Evolutionary conservation across 2,329 filamentous ascomycete species (phyloP).

Genomic region (Phoma sp.): DNA sequence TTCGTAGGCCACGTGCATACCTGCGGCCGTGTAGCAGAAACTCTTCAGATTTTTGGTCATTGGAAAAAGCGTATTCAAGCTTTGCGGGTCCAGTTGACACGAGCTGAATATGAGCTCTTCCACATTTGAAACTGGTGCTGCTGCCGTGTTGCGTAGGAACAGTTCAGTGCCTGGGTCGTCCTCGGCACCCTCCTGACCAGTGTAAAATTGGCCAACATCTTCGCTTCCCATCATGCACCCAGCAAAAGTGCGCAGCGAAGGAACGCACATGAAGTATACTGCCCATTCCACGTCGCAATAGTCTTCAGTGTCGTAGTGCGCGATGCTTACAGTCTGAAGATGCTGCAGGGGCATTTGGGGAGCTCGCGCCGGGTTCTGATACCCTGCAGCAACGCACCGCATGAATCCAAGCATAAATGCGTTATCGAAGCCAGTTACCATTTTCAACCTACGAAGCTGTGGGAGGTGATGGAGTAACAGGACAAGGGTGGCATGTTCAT

Average conservation of each 20-base stretch:
- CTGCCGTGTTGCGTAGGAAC: not conserved
- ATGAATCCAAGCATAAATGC: slow-evolving; percentile 5
- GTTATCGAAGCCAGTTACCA: slow-evolving; percentile 8
- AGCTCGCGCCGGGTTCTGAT: slow-evolving; percentile 9
- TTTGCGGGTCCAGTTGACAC: slow-evolving; percentile 13
- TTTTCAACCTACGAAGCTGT: slow-evolving; percentile 9
- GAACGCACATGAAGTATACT: slow-evolving; percentile 17
- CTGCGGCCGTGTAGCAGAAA: slow-evolving; percentile 17
- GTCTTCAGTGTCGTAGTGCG: slow-evolving; percentile 15
- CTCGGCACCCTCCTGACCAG: not conserved
- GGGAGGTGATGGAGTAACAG: slow-evolving; percentile 21
- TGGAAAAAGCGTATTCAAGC: slow-evolving; percentile 10
- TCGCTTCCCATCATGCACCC: slow-evolving; percentile 19
- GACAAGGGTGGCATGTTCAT: slow-evolving; percentile 11
- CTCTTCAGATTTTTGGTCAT: slow-evolving; percentile 15
- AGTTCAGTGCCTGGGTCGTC: not conserved
- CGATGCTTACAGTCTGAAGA: slow-evolving; percentile 19
- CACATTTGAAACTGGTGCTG: slow-evolving; percentile 12
- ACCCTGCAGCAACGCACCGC: slow-evolving; percentile 9
- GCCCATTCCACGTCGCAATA: slow-evolving; percentile 13
- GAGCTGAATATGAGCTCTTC: slow-evolving; percentile 15
- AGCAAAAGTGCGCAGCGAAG: slow-evolving; percentile 19
- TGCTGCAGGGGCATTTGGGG: slow-evolving; percentile 19
- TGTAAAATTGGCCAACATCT: not conserved
- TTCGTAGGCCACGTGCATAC: slow-evolving; percentile 2